Evolutionary conservation across 345 rosid genomes (phyloP), one percentile per base, ranked within the genome.

Genomic region (Eucalyptus rudis): DNA sequence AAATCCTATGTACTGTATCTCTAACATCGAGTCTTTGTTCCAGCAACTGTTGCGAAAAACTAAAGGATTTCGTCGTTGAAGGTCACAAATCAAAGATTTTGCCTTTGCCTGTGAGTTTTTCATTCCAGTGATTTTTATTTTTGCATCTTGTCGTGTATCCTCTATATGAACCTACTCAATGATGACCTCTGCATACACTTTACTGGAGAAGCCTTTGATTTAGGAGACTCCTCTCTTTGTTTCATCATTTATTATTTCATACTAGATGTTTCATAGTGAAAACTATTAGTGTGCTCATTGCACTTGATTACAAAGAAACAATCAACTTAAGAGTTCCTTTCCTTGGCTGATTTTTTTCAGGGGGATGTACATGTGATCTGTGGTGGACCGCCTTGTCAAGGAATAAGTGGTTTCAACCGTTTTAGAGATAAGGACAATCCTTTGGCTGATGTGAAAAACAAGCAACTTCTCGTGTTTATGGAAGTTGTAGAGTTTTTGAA

Each of bases 361-460:
- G 97, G 98, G 20, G 89, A 86, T 86, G 96, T 91, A 17, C 95
- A 95, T 93, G 97, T 95, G n/a, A 85, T 97, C 49, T 95, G 99
- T 84, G 98, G 98, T 8, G 98, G 99, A 5, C 98, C 99, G 1
- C 98, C 99, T 0, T 97, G 98, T 86, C 99, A 97, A 92, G 99
- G 99, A 2, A 90, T 97, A 29, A 97, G 97, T 51, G 99, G 99
- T 5, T 94, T 91, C 85, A 97, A 97, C 80, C 91, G 99, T 27
- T 94, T 92, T 43, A 94, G 98, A 56, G 92, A 97, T 58, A 66
- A 4, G 58, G 88, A 90, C 3, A 45, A 91, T 17, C 99, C 99
- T 6, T 86, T 96, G 43, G 88, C 89, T 2, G 98, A 95, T 87
- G 94, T 93, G 76, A 97, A 93, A 87, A 97, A 97, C 89, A 92